Percentiles rank a stretch among this genome's conserved stretches.
Evolutionary conservation across 768 basidiomycete genomes (phyloP).

Genomic region (Termitomyces sp.): DNA sequence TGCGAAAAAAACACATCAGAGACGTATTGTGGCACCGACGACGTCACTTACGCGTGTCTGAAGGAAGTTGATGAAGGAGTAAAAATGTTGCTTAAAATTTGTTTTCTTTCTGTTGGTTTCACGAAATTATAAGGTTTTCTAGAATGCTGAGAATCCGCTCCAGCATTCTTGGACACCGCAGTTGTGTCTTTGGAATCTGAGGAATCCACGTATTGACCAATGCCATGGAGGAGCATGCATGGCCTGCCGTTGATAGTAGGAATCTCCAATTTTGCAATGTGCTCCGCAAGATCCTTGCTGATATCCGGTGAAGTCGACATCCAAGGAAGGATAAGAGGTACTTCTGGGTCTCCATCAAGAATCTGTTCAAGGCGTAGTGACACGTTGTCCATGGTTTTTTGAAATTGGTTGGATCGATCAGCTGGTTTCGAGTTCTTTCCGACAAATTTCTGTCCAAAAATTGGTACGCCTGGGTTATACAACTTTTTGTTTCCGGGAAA

Average conservation of each 20-base stretch:
- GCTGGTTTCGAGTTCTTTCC: not conserved
- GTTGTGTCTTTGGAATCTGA: not conserved
- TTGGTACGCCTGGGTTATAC: too few relatives aligned
- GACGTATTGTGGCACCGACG: not conserved
- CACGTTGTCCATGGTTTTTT: not conserved
- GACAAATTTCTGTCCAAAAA: not conserved
- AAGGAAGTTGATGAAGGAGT: not conserved
- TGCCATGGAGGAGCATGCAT: not conserved
- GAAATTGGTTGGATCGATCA: not conserved
- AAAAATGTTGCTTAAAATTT: not conserved
- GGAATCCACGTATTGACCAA: not conserved
- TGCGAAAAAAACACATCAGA: not conserved
- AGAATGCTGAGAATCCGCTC: not conserved
- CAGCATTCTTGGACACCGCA: not conserved
- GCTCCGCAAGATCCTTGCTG: not conserved
- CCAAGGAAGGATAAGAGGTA: not conserved
- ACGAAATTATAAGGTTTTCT: not conserved
- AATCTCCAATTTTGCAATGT: not conserved
- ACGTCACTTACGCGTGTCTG: not conserved
- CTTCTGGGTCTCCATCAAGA: not conserved
- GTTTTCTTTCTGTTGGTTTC: not conserved
- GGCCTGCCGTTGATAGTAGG: constrained; percentile 47
- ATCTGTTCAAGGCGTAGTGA: not conserved
- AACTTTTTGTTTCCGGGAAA: not conserved
- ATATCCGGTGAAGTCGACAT: not conserved